Evolutionary conservation across 768 basidiomycete genomes (phyloP).

Genomic region (Lentinula edodes): DNA sequence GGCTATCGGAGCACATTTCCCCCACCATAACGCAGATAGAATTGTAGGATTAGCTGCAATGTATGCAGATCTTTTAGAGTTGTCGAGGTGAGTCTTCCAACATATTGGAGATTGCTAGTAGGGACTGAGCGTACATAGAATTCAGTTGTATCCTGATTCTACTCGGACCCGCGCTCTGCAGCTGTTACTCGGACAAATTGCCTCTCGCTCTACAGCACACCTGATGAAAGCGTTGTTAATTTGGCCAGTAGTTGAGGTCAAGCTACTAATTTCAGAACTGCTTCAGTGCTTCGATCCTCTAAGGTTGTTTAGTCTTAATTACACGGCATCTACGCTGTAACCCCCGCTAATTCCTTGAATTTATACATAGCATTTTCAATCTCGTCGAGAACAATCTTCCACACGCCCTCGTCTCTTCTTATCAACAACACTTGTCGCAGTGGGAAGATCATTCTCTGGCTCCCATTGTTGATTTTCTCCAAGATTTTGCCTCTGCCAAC

Average conservation of each 20-base stretch:
- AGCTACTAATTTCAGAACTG: not conserved
- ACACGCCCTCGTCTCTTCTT: not conserved
- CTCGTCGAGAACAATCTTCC: not conserved
- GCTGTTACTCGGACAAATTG: not conserved
- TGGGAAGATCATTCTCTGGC: not conserved
- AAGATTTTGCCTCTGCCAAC: not conserved
- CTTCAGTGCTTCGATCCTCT: not conserved
- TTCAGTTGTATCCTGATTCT: not conserved
- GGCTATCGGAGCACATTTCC: not conserved
- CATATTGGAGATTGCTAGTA: not conserved
- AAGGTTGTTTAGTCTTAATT: not conserved
- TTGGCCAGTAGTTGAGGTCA: not conserved
- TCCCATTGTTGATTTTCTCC: not conserved
- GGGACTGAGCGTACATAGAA: not conserved
- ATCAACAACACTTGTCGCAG: not conserved
- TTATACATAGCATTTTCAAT: not conserved
- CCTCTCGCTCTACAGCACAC: not conserved
- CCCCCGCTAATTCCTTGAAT: no score
- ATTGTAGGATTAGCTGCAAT: not conserved
- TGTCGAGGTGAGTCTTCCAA: not conserved
- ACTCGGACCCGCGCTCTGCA: not conserved
- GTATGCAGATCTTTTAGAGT: constrained; percentile 2
- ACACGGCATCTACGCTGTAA: no score
- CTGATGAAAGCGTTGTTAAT: not conserved
- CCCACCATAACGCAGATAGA: not conserved